These are phyloP conservation scores for Apiospora saccharicola DNA, from an alignment of 2,329 filamentous ascomycete species.

Conservation along the genomic window DNA sequence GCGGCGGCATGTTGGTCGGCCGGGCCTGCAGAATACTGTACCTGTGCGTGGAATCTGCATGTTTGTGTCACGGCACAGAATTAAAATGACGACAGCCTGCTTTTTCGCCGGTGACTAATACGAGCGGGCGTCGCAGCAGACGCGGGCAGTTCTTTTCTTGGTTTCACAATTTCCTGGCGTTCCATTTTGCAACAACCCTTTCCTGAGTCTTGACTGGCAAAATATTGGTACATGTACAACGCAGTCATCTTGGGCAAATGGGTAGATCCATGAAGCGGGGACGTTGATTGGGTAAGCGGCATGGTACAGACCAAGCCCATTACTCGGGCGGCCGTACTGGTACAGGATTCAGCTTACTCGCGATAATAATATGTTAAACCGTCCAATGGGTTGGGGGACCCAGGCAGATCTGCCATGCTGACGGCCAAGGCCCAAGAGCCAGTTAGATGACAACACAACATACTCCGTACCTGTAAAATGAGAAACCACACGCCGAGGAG, in stretches of 20 bases:
- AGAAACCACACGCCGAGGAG: not conserved
- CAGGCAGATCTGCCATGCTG: not conserved
- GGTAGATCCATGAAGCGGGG: not conserved
- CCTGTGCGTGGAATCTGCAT: not conserved
- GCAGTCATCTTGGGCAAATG: not conserved
- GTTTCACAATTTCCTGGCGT: conserved; percentile 16
- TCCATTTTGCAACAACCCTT: not conserved
- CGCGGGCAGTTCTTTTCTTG: conserved; percentile 16
- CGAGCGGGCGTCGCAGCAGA: not conserved
- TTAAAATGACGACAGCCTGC: conserved; percentile 16
- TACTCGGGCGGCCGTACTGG: not conserved
- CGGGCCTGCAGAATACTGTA: not conserved
- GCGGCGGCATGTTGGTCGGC: not conserved
- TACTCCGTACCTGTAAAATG: not conserved
- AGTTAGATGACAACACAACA: not conserved
- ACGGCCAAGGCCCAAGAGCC: not conserved
- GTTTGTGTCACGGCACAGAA: not conserved
- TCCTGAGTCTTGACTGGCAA: not conserved
- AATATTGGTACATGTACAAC: conserved; percentile 7
- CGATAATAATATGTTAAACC: conserved; percentile 5
- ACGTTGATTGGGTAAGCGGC: not conserved
- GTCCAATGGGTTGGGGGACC: conserved; percentile 9
- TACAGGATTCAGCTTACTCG: conserved; percentile 1
- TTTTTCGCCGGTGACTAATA: conserved; percentile 3
- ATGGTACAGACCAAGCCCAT: not conserved